Conservation (phyloP, 441 rosid genomes). For the Erysimum pusillum region DNA sequence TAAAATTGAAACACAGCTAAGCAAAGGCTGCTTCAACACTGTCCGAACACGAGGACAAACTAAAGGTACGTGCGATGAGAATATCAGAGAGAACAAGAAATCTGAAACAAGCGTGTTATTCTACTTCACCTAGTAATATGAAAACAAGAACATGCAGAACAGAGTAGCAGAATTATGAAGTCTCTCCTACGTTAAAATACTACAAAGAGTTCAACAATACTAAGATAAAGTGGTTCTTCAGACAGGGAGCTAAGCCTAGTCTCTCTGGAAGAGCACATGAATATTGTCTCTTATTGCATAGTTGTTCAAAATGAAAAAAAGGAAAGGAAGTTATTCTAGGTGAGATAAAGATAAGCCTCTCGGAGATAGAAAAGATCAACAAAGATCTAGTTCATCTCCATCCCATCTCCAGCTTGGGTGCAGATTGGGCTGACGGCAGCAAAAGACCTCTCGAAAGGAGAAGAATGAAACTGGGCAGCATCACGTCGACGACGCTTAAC, state of each 20-base stretch:
- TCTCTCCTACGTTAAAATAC: constrained; percentile 47
- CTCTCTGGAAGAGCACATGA: constrained; percentile 57
- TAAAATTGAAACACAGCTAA: constrained; percentile 25
- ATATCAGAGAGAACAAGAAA: constrained; percentile 26
- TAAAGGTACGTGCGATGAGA: background rate
- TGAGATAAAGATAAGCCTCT: constrained; percentile 51
- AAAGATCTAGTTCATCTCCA: constrained; percentile 84
- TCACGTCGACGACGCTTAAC: constrained; percentile 86
- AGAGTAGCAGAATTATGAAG: constrained; percentile 46
- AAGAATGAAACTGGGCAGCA: constrained; percentile 75
- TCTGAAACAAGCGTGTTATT: constrained; percentile 30
- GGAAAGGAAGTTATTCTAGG: constrained; percentile 46
- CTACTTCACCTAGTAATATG: constrained; percentile 35
- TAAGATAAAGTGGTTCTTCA: constrained; percentile 48
- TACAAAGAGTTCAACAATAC: constrained; percentile 48
- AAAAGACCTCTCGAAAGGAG: constrained; percentile 95
- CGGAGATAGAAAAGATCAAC: constrained; percentile 39
- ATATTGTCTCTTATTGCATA: constrained; percentile 59
- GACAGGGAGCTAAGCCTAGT: constrained; percentile 44
- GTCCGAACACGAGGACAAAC: background rate
- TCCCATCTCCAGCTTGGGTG: constrained; percentile 92
- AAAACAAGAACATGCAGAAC: constrained; percentile 35
- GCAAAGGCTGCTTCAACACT: constrained; percentile 17
- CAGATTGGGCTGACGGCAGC: constrained; percentile 88
- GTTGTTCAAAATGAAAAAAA: constrained; percentile 49